Base-by-base conservation (phyloP, 1,284 basidiomycete species). In the Ganoderma lucidum region DNA sequence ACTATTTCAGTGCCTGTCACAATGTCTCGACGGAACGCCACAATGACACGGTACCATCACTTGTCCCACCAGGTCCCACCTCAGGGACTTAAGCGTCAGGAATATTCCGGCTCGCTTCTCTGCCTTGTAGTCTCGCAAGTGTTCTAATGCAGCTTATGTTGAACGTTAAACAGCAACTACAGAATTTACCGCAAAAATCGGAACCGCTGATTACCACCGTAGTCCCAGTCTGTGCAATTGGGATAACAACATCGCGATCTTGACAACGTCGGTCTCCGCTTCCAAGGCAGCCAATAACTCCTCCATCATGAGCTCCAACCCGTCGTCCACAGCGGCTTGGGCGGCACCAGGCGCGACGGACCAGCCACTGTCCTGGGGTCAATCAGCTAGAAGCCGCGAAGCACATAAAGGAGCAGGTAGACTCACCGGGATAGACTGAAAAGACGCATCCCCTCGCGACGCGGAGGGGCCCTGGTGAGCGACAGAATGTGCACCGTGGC, bases 221-320 rank as follows among this genome's bases (percentile, higher is more conserved):
- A 65, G 39, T 8, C 64, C 64, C 9, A 65, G 42, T 39, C 55
- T 28, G 9, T 55, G 55, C 6, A 65, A 30, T 35, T 58, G 28
- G 3, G 56, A 41, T 23, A 65, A 41, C 14, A 65, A 14, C 14
- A 45, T 12, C 14, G 58, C 64, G 23, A 65, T 65, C 42, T 37
- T 65, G 41, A 58, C 53, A 6, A 60, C 35, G 41, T 65, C 64
- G 6, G 41, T 65, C 56, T 65, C 64, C 4, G 14, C 51, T 32
- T 65, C 64, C 55, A 65, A 14, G 2, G 39, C 48, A 15, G 51
- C 37, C 37, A 64, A 15, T 51, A 64, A 17, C 37, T 55, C 63
- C 37, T 64, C 37, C 39, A 55, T 55, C 51, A 39, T 30, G n/a
- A 35, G 48, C 19, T 44, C 42, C 30, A 62, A 30, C 14, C 30